Conservation (phyloP, 1,139 yeast species). For the Hyphopichia buzzinii region DNA sequence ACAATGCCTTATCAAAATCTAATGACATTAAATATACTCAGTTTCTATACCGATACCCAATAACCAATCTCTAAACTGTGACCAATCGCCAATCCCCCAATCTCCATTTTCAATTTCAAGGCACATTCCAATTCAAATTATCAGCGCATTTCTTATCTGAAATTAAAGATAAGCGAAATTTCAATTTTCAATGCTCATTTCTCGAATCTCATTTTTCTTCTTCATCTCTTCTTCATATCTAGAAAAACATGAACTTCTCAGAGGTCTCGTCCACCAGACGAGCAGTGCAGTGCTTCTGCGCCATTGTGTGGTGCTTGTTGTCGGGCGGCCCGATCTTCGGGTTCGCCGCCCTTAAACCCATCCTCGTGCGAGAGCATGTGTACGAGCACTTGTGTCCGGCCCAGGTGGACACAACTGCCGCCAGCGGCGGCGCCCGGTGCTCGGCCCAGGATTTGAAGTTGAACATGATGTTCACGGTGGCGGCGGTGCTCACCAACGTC, state of each 20-base stretch:
- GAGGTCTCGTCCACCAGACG: conserved; percentile 19
- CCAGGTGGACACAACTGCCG: conserved; percentile 15
- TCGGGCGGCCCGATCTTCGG: conserved; percentile 50
- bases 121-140: too few relatives aligned
- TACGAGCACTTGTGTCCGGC: conserved; percentile 39
- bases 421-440: conserved; percentile 27
- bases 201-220: neutral
- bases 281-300: conserved; percentile 31
- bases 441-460: conserved; percentile 42
- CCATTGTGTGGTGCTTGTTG: conserved; percentile 42
- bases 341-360: conserved; percentile 48
- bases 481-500: conserved; percentile 44
- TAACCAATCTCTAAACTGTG: too few relatives aligned
- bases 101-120: too few relatives aligned
- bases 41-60: too few relatives aligned
- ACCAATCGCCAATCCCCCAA: too few relatives aligned
- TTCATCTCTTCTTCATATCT: neutral
- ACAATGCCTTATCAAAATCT: too few relatives aligned
- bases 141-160: too few relatives aligned
- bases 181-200: too few relatives aligned
- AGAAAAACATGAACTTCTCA: conserved; percentile 14
- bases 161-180: neutral
- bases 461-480: conserved; percentile 47
- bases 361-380: conserved; percentile 37
- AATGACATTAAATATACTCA: too few relatives aligned